Evolutionary conservation across 192 early-diverging fungal species (phyloP), one percentile per base, ranked within the genome.

Genomic region (Gryganskiella cystojenkinii): DNA sequence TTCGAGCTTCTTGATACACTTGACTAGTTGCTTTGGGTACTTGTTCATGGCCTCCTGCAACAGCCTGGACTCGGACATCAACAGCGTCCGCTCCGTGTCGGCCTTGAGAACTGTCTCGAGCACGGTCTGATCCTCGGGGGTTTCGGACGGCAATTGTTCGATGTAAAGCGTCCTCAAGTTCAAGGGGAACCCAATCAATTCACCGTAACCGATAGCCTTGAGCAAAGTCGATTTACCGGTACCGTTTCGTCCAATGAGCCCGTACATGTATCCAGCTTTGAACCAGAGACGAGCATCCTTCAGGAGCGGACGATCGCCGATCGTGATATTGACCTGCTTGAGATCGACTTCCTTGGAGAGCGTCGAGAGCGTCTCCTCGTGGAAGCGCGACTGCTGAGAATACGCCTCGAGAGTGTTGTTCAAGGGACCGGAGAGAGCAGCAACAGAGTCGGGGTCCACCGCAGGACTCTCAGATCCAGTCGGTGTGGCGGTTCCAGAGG

Each of bases 301-400:
- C 14, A 98, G 86, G 17, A 98, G 66, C 31, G 92, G 87, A 14
- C 53, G 59, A 27, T 87, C 87, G n/a, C 86, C 87, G 45, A 98
- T 82, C 10, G 84, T 85, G 30, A 98, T 83, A 71, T 93, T 92
- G 51, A 98, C 93, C 4, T 82, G 84, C 63, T 88, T 90, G 14
- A 94, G 84, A 74, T 94, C 91, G 8, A 95, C 85, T 44, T 97
- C 94, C 80, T 91, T 94, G 34, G 89, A 90, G 5, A 91, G 67
- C 3, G 94, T 92, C 22, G 90, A 88, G 1, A 95, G 53, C 0
- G 95, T 95, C 69, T 95, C 94, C 10, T 72, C 81, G 70, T 97
- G 91, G 82, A 95, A 97, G 27, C 95, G 89, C 51, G 92, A 93
- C 65, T 92, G 90, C 68, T 94, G 92, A 3, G 92, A 92, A 47